A percentile compares a stretch with the other conserved stretches of the same genome.
Evolutionary conservation across 2,329 filamentous ascomycete genomes (phyloP).

Genomic region (Davidsoniella eucalypti): DNA sequence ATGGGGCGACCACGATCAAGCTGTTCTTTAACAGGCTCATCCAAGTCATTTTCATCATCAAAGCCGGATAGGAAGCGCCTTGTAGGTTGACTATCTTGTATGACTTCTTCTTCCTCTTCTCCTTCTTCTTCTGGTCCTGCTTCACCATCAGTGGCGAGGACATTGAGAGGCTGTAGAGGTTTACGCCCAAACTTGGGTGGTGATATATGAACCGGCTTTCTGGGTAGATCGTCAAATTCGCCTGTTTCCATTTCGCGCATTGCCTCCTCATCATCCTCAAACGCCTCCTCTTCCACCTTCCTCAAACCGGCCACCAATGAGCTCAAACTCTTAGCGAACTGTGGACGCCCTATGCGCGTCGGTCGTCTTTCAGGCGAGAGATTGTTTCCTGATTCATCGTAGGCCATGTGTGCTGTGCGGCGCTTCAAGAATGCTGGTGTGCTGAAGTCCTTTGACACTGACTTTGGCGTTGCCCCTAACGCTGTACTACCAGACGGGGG

Average conservation of each 20-base stretch:
- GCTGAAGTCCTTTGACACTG: conserved; percentile 40
- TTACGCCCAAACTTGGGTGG: conserved; percentile 15
- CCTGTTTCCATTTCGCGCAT: conserved; percentile 52
- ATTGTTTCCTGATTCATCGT: background rate
- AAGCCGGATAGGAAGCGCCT: conserved; percentile 40
- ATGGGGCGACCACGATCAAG: conserved; percentile 42
- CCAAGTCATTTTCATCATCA: conserved; percentile 43
- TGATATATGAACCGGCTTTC: background rate
- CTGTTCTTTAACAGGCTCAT: conserved; percentile 33
- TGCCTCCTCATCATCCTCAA: conserved; percentile 60
- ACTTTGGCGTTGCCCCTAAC: conserved; percentile 29
- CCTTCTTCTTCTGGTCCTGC: conserved; percentile 13
- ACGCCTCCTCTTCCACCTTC: conserved; percentile 49
- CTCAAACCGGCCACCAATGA: conserved; percentile 56
- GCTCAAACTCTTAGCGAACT: conserved; percentile 53
- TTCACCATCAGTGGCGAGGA: conserved; percentile 11
- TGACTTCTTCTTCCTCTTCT: conserved; percentile 16
- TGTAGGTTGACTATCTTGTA: conserved; percentile 28
- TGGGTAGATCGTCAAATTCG: conserved; percentile 13
- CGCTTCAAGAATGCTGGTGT: conserved; percentile 55
- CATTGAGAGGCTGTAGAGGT: background rate
- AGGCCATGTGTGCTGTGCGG: conserved; percentile 2
- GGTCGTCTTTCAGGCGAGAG: conserved; percentile 18
- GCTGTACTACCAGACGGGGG: conserved; percentile 18
- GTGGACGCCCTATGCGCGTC: conserved; percentile 38